Evolutionary conservation across 2,329 filamentous ascomycete species (phyloP).

Genomic region (Ophiosphaerella herpotricha): DNA sequence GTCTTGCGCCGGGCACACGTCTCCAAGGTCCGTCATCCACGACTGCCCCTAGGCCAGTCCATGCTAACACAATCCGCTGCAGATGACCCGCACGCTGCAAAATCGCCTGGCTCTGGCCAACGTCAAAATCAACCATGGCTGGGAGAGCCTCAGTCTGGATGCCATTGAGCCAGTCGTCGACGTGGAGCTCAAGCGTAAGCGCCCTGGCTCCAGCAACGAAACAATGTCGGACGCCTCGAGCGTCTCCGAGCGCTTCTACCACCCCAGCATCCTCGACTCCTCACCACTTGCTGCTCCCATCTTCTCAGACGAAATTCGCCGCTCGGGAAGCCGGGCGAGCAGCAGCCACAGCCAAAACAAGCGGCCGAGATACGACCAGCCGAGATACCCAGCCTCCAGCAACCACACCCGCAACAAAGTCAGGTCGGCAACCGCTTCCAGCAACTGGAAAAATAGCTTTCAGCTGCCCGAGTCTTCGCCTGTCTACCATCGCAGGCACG

Average conservation of each 20-base stretch:
- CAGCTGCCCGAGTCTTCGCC: constrained; percentile 85
- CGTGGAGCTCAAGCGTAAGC: constrained; percentile 75
- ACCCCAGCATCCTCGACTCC: constrained; percentile 72
- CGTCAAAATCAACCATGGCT: constrained; percentile 95
- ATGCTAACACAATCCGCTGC: constrained; percentile 32
- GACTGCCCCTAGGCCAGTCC: constrained; percentile 20
- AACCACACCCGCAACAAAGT: constrained; percentile 71
- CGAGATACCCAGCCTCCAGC: constrained; percentile 49
- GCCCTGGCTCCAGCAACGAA: constrained; percentile 69
- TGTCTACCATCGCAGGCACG: constrained; percentile 74
- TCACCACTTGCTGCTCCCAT: constrained; percentile 82
- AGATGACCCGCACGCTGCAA: constrained; percentile 94
- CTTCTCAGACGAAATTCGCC: constrained; percentile 79
- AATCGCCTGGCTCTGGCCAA: constrained; percentile 93
- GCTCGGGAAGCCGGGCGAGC: constrained; percentile 59
- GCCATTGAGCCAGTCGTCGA: constrained; percentile 84
- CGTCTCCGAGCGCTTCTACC: constrained; percentile 76
- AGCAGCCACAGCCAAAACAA: constrained; percentile 56
- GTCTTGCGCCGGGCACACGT: constrained; percentile 51
- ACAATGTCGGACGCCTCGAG: constrained; percentile 84
- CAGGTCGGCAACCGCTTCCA: constrained; percentile 58
- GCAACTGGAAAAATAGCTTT: constrained; percentile 76
- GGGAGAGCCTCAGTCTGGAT: constrained; percentile 86
- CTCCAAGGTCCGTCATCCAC: constrained; percentile 44
- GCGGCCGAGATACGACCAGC: constrained; percentile 39